These are phyloP conservation scores for Fraxinus excelsior DNA, from an alignment of 257 asterid species.

Conservation along the genomic window DNA sequence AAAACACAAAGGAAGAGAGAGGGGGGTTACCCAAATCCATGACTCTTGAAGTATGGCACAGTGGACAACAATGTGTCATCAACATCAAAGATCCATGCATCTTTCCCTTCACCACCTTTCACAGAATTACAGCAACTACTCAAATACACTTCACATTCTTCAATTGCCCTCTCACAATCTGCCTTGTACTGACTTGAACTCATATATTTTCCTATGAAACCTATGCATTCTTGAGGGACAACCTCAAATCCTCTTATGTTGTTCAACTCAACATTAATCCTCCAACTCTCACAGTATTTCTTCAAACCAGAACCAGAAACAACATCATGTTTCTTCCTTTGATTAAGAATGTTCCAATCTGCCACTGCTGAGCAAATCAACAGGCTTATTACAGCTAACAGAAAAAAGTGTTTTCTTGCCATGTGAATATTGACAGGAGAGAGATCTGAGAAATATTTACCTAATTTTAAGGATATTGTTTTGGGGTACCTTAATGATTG, in stretches of 20 bases:
- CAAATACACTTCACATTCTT: constrained; percentile 41
- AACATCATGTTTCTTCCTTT: neutral
- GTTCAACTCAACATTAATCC: constrained; percentile 49
- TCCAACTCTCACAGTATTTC: constrained; percentile 60
- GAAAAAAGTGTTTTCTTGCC: constrained; percentile 30
- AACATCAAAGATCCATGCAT: constrained; percentile 58
- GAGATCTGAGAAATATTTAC: constrained; percentile 6
- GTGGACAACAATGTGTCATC: constrained; percentile 55
- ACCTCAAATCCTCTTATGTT: constrained; percentile 44
- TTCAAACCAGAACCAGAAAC: constrained; percentile 36
- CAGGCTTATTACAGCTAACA: constrained; percentile 2
- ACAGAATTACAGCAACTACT: constrained; percentile 31
- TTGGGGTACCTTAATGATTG: constrained; percentile 6
- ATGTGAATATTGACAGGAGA: constrained; percentile 22
- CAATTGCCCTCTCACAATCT: constrained; percentile 39
- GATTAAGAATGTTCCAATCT: constrained; percentile 51
- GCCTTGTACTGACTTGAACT: constrained; percentile 47
- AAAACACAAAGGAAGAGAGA: neutral
- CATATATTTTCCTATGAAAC: constrained; percentile 42
- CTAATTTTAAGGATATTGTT: neutral
- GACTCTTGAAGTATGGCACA: constrained; percentile 43
- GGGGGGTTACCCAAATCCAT: constrained; percentile 38
- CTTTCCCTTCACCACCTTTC: constrained; percentile 43
- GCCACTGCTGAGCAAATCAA: constrained; percentile 29
- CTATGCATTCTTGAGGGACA: constrained; percentile 48